Base-by-base conservation (phyloP, 2,329 filamentous ascomycete genomes). In the Botryosphaeria dothidea region DNA sequence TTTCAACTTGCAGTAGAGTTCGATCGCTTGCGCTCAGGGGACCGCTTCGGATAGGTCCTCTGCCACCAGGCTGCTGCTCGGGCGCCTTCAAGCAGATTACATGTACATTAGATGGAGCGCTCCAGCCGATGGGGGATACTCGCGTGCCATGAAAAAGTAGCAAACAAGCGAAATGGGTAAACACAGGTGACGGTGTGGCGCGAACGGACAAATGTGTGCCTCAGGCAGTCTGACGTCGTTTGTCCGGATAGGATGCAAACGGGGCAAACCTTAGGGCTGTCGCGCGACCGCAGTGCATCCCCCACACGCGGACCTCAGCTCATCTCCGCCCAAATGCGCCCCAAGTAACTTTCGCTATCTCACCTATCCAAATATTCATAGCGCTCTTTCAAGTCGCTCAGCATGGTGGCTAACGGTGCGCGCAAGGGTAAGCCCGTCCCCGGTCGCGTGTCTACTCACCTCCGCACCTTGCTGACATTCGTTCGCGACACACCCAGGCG, bases 381-480 rank as follows among this genome's bases (percentile, higher is more conserved):
- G 58, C 45, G 58, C 45, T 43, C n/a, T 19, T 21, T 41, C 11
- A 15, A 38, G 51, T 15, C 31, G n/a, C 23, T 21, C 51, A 58
- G 7, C 34, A 77, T 77, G 75, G 72, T 74, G 48, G 71, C 74
- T 43, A 76, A 74, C 68, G 77, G 74, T 62, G 73, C 73, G 56
- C 76, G 76, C 67, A 78, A 78, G 71, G 71, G 76, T 77, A 69
- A 34, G 57, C 38, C 38, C 67, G 34, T 13, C n/a, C n/a, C 27
- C 41, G 27, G 27, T 46, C 61, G 61, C 49, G 23, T 48, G 13
- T 19, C 17, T 23, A 15, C 38, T 41, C 69, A 21, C 36, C 36
- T 31, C 45, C 25, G 48, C 25, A 38, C 23, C 31, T 31, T 9
- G 48, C 23, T 51, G 48, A 52, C n/a, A 9, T n/a, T 23, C 27